phyloP scores from a whole-genome alignment of 768 basidiomycete genomes.

The Russula sp. region DNA sequence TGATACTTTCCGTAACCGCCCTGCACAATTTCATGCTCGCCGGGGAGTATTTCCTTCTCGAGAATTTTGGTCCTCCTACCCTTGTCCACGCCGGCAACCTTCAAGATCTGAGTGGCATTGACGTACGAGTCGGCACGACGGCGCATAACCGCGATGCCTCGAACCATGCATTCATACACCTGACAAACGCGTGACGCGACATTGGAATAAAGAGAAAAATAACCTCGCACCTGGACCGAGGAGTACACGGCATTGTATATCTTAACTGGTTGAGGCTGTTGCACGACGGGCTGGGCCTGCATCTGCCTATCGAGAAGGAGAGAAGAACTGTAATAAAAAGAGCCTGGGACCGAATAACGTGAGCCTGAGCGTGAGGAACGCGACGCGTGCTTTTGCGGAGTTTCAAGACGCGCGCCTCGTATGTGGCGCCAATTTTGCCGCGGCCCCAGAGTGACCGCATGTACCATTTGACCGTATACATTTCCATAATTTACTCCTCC shows the following conservation, averaged over 20 bases:
- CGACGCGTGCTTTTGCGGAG: slow-evolving; percentile 23
- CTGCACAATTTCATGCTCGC: slow-evolving; percentile 96
- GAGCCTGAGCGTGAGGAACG: slow-evolving; percentile 1
- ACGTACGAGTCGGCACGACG: slow-evolving; percentile 91
- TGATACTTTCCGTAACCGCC: slow-evolving; percentile 99
- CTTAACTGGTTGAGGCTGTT: slow-evolving; percentile 51
- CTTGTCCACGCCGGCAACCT: slow-evolving; percentile 98
- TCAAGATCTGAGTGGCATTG: slow-evolving; percentile 98
- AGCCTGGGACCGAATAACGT: neutral
- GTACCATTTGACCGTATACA: neutral
- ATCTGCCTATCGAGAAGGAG: slow-evolving; percentile 9
- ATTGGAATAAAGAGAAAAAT: neutral
- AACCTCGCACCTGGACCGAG: slow-evolving; percentile 63
- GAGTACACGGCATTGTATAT: slow-evolving; percentile 94
- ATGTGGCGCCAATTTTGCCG: neutral
- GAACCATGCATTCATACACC: slow-evolving; percentile 98
- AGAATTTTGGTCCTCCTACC: slow-evolving; percentile 93
- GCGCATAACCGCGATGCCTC: slow-evolving; percentile 98
- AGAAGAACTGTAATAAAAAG: neutral
- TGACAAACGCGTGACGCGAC: slow-evolving; percentile 32
- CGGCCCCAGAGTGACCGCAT: neutral
- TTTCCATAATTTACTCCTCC: neutral
- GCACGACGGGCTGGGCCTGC: slow-evolving; percentile 16
- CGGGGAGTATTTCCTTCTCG: slow-evolving; percentile 93
- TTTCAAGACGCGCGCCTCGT: slow-evolving; percentile 17